phyloP scores from a whole-genome alignment of 2,329 filamentous ascomycete species.

The Hortaea werneckii region DNA sequence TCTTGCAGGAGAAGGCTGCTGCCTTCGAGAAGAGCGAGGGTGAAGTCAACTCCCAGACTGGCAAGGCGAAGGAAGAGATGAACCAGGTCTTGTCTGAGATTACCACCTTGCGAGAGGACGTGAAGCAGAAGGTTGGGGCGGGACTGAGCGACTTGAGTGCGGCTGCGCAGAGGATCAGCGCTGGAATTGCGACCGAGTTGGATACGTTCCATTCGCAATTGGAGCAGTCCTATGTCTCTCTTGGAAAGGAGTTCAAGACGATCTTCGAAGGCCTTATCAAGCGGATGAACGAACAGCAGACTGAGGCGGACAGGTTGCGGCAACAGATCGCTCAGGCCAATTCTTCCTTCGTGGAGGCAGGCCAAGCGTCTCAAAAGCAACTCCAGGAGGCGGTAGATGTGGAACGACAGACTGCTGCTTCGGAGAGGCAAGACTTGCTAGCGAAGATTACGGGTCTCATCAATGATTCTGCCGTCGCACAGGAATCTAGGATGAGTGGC shows the following conservation, averaged over 20 bases:
- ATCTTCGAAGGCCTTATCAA: constrained; percentile 73
- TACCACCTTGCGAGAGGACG: constrained; percentile 74
- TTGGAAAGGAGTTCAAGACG: constrained; percentile 76
- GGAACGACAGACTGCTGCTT: constrained; percentile 61
- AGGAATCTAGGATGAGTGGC: constrained; percentile 59
- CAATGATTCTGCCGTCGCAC: constrained; percentile 59
- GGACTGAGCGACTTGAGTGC: constrained; percentile 73
- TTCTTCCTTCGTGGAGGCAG: constrained; percentile 56
- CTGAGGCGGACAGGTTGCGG: constrained; percentile 63
- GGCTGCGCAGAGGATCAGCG: constrained; percentile 79
- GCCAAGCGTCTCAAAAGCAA: constrained; percentile 53
- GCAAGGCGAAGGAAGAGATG: constrained; percentile 70
- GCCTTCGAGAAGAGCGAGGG: constrained; percentile 58
- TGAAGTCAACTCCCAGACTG: constrained; percentile 58
- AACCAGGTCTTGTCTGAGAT: constrained; percentile 88
- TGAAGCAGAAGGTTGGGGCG: constrained; percentile 76
- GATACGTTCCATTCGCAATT: constrained; percentile 75
- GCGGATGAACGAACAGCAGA: constrained; percentile 65
- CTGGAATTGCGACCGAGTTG: constrained; percentile 79
- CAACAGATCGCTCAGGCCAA: constrained; percentile 63
- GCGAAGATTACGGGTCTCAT: constrained; percentile 69
- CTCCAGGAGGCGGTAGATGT: constrained; percentile 63
- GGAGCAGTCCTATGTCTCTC: constrained; percentile 69
- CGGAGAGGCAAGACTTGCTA: constrained; percentile 65
- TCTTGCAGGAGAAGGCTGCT: constrained; percentile 59